Conservation (phyloP, 2,329 filamentous ascomycete genomes). For the Geosmithia morbida region DNA sequence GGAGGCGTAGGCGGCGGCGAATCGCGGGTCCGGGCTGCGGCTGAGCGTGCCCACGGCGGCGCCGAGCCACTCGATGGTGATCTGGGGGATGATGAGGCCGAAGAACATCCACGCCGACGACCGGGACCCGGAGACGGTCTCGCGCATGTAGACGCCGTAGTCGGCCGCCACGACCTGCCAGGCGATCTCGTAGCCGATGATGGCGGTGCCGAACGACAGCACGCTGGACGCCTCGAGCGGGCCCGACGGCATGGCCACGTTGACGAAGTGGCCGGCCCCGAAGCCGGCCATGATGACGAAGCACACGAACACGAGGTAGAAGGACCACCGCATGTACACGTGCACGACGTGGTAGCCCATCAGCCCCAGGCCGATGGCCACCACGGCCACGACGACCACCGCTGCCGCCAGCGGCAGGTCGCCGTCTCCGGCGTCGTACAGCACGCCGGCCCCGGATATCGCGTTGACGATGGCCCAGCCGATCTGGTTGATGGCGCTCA, state of each 20-base stretch:
- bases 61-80: not conserved
- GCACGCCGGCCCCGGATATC: constrained; percentile 61
- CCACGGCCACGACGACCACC: constrained; percentile 55
- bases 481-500: constrained; percentile 56
- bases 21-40: not conserved
- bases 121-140: not conserved
- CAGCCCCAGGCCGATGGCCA: constrained; percentile 52
- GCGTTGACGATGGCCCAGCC: constrained; percentile 64
- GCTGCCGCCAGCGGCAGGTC: constrained; percentile 54
- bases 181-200: not conserved
- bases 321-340: constrained; percentile 58
- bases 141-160: not conserved
- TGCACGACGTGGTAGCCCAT: constrained; percentile 69
- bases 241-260: not conserved
- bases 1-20: not conserved
- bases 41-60: not conserved
- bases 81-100: not conserved
- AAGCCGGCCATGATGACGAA: constrained; percentile 53
- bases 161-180: not conserved
- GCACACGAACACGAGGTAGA: constrained; percentile 58
- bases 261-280: not conserved
- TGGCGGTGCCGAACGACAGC: not conserved
- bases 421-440: constrained; percentile 52
- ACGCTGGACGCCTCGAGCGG: not conserved
- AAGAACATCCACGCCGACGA: not conserved